phyloP scores from a whole-genome alignment of 345 rosid genomes.

The Pelargonium nanum region DNA sequence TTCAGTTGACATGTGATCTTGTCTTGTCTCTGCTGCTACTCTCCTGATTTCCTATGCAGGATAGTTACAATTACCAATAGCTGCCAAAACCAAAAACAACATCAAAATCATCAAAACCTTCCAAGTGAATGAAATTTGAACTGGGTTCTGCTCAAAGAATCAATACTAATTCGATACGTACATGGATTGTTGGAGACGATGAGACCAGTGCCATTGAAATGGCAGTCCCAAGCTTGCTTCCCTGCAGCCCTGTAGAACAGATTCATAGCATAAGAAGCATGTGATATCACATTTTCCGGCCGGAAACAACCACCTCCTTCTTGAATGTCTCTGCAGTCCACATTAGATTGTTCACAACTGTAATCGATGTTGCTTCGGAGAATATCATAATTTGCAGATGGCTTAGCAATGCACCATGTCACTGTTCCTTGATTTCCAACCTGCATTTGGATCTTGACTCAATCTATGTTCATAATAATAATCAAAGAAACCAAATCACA shows the following conservation, averaged over 20 bases:
- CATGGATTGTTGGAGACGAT: conserved; percentile 10
- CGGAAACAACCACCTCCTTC: conserved; percentile 14
- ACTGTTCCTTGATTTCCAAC: background rate
- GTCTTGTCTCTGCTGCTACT: too few species aligned
- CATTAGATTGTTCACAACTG: conserved; percentile 7
- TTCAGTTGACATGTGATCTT: background rate
- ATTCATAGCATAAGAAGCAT: conserved; percentile 11
- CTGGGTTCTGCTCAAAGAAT: too few species aligned
- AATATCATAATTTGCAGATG: background rate
- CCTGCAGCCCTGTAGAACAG: conserved; percentile 12
- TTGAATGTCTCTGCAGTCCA: conserved; percentile 10
- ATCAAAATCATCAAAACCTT: too few species aligned
- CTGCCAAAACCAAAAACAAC: background rate
- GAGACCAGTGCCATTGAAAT: conserved; percentile 10
- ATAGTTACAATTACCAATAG: background rate
- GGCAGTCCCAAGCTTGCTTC: conserved; percentile 12
- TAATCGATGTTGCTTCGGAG: conserved; percentile 7
- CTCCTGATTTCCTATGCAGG: background rate
- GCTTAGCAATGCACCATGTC: conserved; percentile 13
- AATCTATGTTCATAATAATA: too few species aligned
- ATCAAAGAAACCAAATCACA: background rate
- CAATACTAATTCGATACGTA: background rate
- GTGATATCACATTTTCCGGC: conserved; percentile 4
- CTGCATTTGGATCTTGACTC: too few species aligned
- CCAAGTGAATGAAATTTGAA: too few species aligned